These are phyloP conservation scores for Daldinia childiae DNA, from an alignment of 495 filamentous ascomycete genomes.

Conservation along the genomic window DNA sequence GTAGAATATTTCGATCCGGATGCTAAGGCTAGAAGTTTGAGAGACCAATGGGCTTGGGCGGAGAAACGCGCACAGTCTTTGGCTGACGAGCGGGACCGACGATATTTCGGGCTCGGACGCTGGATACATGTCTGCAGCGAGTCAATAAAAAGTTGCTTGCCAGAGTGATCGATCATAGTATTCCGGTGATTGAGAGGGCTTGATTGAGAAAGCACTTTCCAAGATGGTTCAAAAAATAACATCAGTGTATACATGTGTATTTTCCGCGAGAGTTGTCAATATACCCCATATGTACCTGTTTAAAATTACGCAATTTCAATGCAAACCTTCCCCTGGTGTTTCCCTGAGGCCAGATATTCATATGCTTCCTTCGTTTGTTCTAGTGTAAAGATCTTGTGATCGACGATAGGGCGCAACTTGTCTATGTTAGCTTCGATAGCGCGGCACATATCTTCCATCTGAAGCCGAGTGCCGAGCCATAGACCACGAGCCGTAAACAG, in stretches of 20 bases:
- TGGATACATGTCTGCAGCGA: conserved; percentile 22
- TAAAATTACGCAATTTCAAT: conserved; percentile 32
- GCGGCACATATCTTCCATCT: conserved; percentile 64
- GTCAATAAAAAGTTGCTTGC: conserved; percentile 11
- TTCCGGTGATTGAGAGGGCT: neutral
- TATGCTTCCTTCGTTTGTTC: conserved; percentile 47
- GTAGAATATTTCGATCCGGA: conserved; percentile 30
- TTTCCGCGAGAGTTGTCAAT: neutral
- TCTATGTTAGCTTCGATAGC: conserved; percentile 42
- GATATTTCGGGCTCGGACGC: conserved; percentile 26
- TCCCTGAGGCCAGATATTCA: conserved; percentile 40
- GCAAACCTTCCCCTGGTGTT: conserved; percentile 45
- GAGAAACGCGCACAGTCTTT: conserved; percentile 29
- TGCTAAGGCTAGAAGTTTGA: conserved; percentile 8
- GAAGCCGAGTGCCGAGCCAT: conserved; percentile 60
- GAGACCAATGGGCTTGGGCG: conserved; percentile 26
- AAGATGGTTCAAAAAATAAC: neutral
- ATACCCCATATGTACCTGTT: conserved; percentile 2
- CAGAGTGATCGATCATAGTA: neutral
- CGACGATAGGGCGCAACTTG: conserved; percentile 39
- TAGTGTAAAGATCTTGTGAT: conserved; percentile 38
- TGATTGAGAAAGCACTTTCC: neutral
- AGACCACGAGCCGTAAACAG: conserved; percentile 63
- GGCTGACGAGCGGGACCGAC: conserved; percentile 25
- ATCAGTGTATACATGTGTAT: neutral